These are phyloP conservation scores for Quercus gilva DNA, from an alignment of 306 rosid species.

Conservation along the genomic window DNA sequence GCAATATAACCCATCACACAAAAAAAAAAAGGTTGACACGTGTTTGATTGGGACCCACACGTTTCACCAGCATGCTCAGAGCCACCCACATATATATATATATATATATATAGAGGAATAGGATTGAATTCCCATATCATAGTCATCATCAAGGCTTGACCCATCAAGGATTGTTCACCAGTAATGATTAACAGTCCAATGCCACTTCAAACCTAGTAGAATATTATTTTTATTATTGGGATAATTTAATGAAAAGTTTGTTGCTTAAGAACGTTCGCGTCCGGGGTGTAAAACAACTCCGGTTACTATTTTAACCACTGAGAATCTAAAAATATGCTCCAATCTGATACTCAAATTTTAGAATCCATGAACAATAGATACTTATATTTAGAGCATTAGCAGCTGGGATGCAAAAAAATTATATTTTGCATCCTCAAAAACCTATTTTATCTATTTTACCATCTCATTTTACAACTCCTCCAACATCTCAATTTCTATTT, in stretches of 20 bases:
- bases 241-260: not conserved
- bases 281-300: not conserved
- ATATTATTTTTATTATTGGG: not conserved
- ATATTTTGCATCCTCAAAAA: too few species aligned
- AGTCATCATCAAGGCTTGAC: not conserved
- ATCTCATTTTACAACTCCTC: too few species aligned
- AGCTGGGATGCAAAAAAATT: too few species aligned
- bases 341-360: too few species aligned
- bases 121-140: not conserved
- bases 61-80: not conserved
- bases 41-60: not conserved
- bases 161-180: not conserved
- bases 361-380: too few species aligned
- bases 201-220: not conserved
- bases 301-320: not conserved
- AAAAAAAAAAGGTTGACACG: not conserved
- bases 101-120: too few species aligned
- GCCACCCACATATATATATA: not conserved
- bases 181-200: not conserved
- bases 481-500: too few species aligned
- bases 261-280: not conserved
- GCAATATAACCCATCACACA: too few species aligned
- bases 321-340: too few species aligned
- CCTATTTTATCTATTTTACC: too few species aligned
- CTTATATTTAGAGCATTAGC: too few species aligned